phyloP scores from a whole-genome alignment of 352 stramenopile genomes.

The Phytophthora megakarya region DNA sequence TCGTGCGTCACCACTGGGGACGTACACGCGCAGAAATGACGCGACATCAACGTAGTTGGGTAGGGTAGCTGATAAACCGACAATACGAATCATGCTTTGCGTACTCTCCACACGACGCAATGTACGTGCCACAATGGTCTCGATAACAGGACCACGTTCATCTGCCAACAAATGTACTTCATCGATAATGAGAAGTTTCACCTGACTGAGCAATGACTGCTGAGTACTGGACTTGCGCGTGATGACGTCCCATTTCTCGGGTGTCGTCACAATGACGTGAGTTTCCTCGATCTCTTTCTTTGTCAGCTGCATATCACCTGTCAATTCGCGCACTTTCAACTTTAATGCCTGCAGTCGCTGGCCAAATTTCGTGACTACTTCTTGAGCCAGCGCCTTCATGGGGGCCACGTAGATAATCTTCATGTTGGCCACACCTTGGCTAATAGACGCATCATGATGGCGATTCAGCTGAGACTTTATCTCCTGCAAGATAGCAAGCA shows the following conservation, averaged over 20 bases:
- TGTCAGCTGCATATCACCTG: slow-evolving; percentile 98
- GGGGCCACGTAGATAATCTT: slow-evolving; percentile 98
- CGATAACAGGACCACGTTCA: slow-evolving; percentile 98
- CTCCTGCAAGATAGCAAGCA: slow-evolving; percentile 96
- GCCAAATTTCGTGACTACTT: slow-evolving; percentile 99
- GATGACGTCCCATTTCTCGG: slow-evolving; percentile 99
- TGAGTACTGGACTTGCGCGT: slow-evolving; percentile 96
- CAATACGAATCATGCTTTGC: slow-evolving; percentile 97
- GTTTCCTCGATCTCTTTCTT: slow-evolving; percentile 95
- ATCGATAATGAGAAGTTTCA: slow-evolving; percentile 99
- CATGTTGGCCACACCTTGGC: slow-evolving; percentile 63
- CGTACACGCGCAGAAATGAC: slow-evolving; percentile 95
- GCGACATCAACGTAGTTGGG: slow-evolving; percentile 99
- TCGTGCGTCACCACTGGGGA: slow-evolving; percentile 51
- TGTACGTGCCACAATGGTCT: slow-evolving; percentile 98
- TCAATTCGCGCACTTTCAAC: slow-evolving; percentile 92
- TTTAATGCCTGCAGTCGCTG: slow-evolving; percentile 77
- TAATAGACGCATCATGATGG: slow-evolving; percentile 28
- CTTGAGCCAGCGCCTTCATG: slow-evolving; percentile 98
- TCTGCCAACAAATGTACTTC: slow-evolving; percentile 99
- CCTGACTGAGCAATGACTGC: slow-evolving; percentile 87
- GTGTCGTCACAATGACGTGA: slow-evolving; percentile 98
- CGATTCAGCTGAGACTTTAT: slow-evolving; percentile 77
- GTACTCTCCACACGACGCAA: slow-evolving; percentile 97
- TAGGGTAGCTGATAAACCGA: slow-evolving; percentile 98